These are phyloP conservation scores for Penicillium coffeae DNA, from an alignment of 495 filamentous ascomycete genomes.

Conservation along the genomic window DNA sequence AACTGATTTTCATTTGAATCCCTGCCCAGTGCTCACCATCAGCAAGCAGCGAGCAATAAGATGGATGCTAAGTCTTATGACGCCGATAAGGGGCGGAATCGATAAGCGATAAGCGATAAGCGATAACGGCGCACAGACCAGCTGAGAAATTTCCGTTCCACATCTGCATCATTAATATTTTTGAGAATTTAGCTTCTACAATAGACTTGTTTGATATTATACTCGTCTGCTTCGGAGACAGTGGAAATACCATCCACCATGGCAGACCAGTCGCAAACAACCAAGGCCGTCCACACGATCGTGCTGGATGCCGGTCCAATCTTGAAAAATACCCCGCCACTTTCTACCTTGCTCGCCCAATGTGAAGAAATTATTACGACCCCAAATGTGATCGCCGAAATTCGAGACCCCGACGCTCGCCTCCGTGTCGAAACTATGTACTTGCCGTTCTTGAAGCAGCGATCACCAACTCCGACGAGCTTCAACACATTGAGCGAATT, in stretches of 20 bases:
- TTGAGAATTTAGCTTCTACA: conserved; percentile 6
- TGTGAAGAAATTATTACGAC: conserved; percentile 79
- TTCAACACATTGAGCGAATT: conserved; percentile 78
- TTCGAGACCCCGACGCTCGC: conserved; percentile 79
- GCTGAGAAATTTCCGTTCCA: background rate
- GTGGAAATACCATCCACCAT: conserved; percentile 20
- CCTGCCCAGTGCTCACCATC: too few relatives aligned
- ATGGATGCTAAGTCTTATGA: too few relatives aligned
- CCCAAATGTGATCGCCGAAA: conserved; percentile 82
- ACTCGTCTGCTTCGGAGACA: background rate
- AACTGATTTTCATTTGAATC: too few relatives aligned
- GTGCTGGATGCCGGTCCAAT: conserved; percentile 90
- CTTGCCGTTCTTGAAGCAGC: conserved; percentile 75
- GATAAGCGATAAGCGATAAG: background rate
- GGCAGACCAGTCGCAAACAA: conserved; percentile 31
- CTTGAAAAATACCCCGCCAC: conserved; percentile 78
- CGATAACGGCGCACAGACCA: background rate
- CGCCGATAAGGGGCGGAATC: too few relatives aligned
- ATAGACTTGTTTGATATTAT: conserved; percentile 1
- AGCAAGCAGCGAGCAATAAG: too few relatives aligned
- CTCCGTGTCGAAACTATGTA: conserved; percentile 75
- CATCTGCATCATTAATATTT: conserved; percentile 1
- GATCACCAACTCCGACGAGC: conserved; percentile 68
- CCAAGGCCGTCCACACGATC: conserved; percentile 78
- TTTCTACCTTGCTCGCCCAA: conserved; percentile 71